Conservation (phyloP, 805 yeast genomes). For the Lipomyces sp. region DNA sequence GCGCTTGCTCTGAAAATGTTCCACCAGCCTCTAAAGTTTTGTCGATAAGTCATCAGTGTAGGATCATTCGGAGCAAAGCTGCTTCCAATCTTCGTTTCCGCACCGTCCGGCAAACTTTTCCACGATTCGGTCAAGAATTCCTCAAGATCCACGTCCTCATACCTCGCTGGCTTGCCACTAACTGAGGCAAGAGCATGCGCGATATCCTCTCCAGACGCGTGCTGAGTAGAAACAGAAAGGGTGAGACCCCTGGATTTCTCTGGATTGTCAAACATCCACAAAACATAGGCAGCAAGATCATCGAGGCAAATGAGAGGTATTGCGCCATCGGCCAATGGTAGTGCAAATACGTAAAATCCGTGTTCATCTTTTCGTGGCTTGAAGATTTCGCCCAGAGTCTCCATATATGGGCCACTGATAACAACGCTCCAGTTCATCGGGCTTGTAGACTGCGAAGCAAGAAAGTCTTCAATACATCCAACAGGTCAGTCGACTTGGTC, state of each 20-base stretch:
- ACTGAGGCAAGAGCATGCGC: background rate
- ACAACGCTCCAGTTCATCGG: conserved; percentile 3
- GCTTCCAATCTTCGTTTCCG: background rate
- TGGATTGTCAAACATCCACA: conserved; percentile 2
- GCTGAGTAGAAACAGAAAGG: background rate
- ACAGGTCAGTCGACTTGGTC: background rate
- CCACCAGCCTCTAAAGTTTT: background rate
- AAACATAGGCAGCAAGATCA: background rate
- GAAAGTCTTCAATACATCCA: background rate
- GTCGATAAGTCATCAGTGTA: background rate
- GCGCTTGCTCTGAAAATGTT: background rate
- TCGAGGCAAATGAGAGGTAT: background rate
- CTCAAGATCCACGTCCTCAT: conserved; percentile 1
- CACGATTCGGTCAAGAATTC: background rate
- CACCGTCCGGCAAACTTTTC: background rate
- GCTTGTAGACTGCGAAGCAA: conserved; percentile 1
- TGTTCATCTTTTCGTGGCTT: background rate
- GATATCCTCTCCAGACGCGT: conserved; percentile 1
- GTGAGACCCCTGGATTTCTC: background rate
- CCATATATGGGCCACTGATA: conserved; percentile 1
- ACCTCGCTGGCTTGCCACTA: conserved; percentile 2
- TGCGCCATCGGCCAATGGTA: background rate
- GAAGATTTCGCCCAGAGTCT: background rate
- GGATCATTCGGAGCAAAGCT: conserved; percentile 1
- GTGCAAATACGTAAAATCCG: conserved; percentile 1